Conservation (phyloP, 1,139 yeast genomes). For the Kodamaea arcana region DNA sequence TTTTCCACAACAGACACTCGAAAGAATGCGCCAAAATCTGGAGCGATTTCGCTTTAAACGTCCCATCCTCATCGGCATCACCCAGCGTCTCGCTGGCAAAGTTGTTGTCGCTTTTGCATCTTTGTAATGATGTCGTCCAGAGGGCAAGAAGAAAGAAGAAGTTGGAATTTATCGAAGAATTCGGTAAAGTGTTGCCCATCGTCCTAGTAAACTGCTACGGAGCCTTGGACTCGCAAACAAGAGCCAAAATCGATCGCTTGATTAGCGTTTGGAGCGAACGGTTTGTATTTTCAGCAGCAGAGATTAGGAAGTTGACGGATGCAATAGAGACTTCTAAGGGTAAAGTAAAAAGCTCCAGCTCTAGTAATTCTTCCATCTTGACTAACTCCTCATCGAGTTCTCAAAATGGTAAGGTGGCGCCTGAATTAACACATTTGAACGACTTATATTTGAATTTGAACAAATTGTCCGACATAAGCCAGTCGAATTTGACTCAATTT, state of each 20-base stretch:
- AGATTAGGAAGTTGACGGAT: constrained; percentile 40
- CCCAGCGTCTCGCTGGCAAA: constrained; percentile 36
- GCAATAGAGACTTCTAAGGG: constrained; percentile 23
- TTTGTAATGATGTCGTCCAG: constrained; percentile 83
- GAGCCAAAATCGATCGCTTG: constrained; percentile 59
- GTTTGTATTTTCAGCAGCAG: constrained; percentile 44
- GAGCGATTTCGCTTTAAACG: constrained; percentile 41
- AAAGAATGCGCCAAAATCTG: constrained; percentile 58
- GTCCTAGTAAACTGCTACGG: constrained; percentile 32
- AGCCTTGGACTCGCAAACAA: constrained; percentile 34
- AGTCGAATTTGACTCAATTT: constrained; percentile 39
- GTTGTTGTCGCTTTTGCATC: constrained; percentile 59
- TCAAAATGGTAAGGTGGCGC: constrained; percentile 18
- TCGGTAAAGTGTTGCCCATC: constrained; percentile 44
- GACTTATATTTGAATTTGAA: constrained; percentile 28
- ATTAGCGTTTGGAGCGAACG: constrained; percentile 76
- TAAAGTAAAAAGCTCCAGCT: constrained; percentile 1
- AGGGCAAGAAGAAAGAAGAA: constrained; percentile 67
- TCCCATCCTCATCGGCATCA: constrained; percentile 23
- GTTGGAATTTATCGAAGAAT: constrained; percentile 56
- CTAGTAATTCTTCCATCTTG: constrained; percentile 5
- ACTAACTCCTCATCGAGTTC: constrained; percentile 2
- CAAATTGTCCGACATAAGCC: constrained; percentile 28
- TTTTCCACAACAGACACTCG: constrained; percentile 72
- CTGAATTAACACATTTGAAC: constrained; percentile 39